Percentiles rank a stretch among this genome's conserved stretches.
phyloP scores from a whole-genome alignment of 2,329 filamentous ascomycete genomes.

The Xylariaceae sp. region DNA sequence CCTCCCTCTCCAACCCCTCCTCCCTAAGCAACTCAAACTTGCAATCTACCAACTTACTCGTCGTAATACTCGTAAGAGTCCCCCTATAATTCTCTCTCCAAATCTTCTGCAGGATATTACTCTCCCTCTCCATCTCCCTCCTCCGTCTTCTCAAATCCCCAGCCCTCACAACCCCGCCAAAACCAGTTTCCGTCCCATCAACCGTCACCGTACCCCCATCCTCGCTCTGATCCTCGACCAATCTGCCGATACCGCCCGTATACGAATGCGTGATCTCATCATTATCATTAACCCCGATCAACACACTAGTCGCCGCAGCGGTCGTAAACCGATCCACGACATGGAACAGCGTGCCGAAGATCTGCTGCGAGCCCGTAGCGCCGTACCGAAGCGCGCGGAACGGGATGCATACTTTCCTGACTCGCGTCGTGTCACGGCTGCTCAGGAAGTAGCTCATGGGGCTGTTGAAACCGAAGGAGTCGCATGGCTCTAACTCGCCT shows the following conservation, averaged over 20 bases:
- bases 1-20: conserved; percentile 36
- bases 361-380: conserved; percentile 39
- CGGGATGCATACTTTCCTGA: conserved; percentile 41
- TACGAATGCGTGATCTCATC: conserved; percentile 33
- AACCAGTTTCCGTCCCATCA: neutral
- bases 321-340: conserved; percentile 41
- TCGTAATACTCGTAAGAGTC: conserved; percentile 32
- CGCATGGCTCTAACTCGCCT: conserved; percentile 46
- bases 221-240: neutral
- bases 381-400: conserved; percentile 43
- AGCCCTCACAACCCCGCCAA: neutral
- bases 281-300: conserved; percentile 38
- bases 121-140: conserved; percentile 12
- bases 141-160: neutral
- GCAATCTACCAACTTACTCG: too few species aligned
- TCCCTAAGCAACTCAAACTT: conserved; percentile 42
- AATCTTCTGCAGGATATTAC: conserved; percentile 43
- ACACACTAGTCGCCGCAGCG: conserved; percentile 27
- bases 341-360: conserved; percentile 47
- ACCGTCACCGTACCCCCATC: neutral
- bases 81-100: conserved; percentile 45
- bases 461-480: conserved; percentile 43
- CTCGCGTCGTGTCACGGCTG: conserved; percentile 36
- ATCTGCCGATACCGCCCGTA: conserved; percentile 21
- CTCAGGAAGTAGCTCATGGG: conserved; percentile 47